A percentile compares a stretch with the other conserved stretches of the same genome.
These are phyloP conservation scores for Dimocarpus longan DNA, from an alignment of 345 rosid species.

Conservation along the genomic window DNA sequence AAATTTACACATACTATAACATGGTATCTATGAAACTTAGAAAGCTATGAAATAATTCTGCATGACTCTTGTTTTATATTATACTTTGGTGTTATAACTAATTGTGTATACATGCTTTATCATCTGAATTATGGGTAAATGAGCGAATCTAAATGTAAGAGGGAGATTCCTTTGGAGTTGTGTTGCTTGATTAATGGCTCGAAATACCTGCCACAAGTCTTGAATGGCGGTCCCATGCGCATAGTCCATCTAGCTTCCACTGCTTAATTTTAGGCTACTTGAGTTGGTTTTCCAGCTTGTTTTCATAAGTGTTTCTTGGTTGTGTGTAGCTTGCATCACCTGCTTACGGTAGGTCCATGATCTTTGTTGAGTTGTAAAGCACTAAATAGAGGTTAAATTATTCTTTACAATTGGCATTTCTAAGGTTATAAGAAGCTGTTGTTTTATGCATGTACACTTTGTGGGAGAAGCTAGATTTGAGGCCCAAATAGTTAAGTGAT, in stretches of 20 bases:
- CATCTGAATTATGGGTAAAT: not conserved
- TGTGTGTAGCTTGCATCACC: constrained; percentile 1
- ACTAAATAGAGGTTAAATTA: not conserved
- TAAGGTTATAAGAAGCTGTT: not conserved
- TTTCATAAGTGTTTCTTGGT: not conserved
- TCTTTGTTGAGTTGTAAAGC: constrained; percentile 3
- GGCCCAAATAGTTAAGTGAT: not conserved
- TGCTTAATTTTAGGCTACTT: not conserved
- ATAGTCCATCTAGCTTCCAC: not conserved
- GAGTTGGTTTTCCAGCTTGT: constrained; percentile 4
- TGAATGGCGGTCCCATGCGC: not conserved
- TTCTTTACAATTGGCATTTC: not conserved
- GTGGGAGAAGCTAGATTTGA: constrained; percentile 4
- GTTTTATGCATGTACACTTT: not conserved
- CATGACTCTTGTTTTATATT: not conserved
- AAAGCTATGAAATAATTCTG: not conserved
- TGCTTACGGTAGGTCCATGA: constrained; percentile 8
- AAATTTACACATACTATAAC: too few relatives aligned
- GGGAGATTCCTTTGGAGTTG: not conserved
- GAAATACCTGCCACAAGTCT: not conserved
- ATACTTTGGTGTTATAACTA: not conserved
- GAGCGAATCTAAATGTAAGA: not conserved
- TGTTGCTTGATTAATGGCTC: not conserved
- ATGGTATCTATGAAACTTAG: not conserved
- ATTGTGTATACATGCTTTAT: not conserved